Conservation (phyloP, 345 rosid genomes). For the Mallotus nudiflorus region DNA sequence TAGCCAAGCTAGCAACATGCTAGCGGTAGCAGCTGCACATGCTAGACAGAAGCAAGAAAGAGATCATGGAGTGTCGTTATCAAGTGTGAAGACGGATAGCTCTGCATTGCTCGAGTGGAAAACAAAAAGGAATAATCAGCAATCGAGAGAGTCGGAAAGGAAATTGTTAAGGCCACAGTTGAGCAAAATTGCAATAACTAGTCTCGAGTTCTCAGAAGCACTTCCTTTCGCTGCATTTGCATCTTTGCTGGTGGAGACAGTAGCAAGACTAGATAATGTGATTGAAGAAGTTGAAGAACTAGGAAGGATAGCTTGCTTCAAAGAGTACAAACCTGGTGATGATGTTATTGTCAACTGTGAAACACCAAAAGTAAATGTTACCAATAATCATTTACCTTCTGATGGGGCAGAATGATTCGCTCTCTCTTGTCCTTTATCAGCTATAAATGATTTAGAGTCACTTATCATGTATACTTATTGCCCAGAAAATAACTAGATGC, state of each 20-base stretch:
- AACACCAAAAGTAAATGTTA: slow-evolving; percentile 26
- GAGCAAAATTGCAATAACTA: slow-evolving; percentile 61
- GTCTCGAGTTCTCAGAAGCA: slow-evolving; percentile 79
- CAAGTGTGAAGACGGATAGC: slow-evolving; percentile 66
- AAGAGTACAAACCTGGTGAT: slow-evolving; percentile 52
- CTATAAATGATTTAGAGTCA: too few relatives aligned
- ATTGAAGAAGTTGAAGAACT: slow-evolving; percentile 70
- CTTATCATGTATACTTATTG: too few relatives aligned
- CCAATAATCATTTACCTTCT: slow-evolving; percentile 26
- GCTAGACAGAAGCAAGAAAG: slow-evolving; percentile 33
- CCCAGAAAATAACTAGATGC: too few relatives aligned
- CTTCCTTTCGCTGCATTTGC: slow-evolving; percentile 90
- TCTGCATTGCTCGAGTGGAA: slow-evolving; percentile 65
- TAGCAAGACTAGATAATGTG: slow-evolving; percentile 71
- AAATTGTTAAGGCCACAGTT: slow-evolving; percentile 63
- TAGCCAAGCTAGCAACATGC: slow-evolving; percentile 40
- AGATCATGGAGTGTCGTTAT: slow-evolving; percentile 36
- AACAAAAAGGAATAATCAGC: slow-evolving; percentile 35
- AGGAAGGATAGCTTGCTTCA: slow-evolving; percentile 61
- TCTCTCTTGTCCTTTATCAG: too few relatives aligned
- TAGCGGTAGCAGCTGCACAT: slow-evolving; percentile 51
- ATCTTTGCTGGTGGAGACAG: slow-evolving; percentile 66
- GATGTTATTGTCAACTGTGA: slow-evolving; percentile 31
- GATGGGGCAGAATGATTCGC: slow-evolving; percentile 31
- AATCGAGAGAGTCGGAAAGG: slow-evolving; percentile 37